Conservation (phyloP, 2,329 filamentous ascomycete species). For the Stagonosporopsis chrysanthemi region DNA sequence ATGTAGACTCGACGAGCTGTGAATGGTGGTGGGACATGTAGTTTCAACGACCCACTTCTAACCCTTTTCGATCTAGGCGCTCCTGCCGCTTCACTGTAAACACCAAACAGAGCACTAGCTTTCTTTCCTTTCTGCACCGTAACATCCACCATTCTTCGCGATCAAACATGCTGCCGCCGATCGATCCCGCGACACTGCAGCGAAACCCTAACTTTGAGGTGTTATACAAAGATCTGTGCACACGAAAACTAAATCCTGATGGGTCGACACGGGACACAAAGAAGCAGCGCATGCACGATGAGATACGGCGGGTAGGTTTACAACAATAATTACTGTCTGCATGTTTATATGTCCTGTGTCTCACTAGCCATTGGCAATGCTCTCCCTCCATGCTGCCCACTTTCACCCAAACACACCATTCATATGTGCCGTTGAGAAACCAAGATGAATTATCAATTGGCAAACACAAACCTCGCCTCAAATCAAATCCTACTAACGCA, state of each 20-base stretch:
- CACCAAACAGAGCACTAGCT: conserved; percentile 15
- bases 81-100: conserved; percentile 10
- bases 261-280: conserved; percentile 54
- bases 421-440: neutral
- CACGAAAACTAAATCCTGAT: conserved; percentile 53
- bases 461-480: neutral
- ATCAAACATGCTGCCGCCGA: conserved; percentile 52
- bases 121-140: neutral
- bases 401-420: neutral
- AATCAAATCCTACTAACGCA: conserved; percentile 7
- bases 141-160: neutral
- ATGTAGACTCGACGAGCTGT: no score
- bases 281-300: conserved; percentile 53
- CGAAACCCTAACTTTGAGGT: conserved; percentile 55
- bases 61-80: neutral
- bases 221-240: conserved; percentile 55
- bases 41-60: neutral
- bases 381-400: no score
- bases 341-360: no score
- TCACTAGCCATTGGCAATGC: no score
- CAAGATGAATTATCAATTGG: neutral
- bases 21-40: neutral
- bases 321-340: no score
- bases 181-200: conserved; percentile 47
- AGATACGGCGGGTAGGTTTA: conserved; percentile 47